phyloP scores from a whole-genome alignment of 331 rosid species.

The Prunus yedoensis region DNA sequence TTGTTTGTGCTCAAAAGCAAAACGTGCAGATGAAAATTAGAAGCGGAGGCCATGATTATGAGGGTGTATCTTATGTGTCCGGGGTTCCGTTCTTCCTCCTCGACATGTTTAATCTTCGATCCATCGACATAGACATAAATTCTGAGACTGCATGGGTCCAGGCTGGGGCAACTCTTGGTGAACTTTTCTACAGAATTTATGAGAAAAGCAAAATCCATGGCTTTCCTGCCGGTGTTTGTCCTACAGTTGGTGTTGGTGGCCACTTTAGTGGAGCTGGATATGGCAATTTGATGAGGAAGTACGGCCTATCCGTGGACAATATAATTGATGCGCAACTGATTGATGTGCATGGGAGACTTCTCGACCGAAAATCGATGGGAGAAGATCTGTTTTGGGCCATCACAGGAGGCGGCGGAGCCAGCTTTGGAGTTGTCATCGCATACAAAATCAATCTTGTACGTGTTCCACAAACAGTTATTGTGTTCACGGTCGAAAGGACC shows the following conservation, averaged over 20 bases:
- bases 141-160: conserved; percentile 28
- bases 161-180: conserved; percentile 28
- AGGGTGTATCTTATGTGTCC: not conserved
- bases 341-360: conserved; percentile 1
- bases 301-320: conserved; percentile 12
- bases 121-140: conserved; percentile 9
- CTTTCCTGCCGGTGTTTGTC: conserved; percentile 26
- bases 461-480: conserved; percentile 7
- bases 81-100: not conserved
- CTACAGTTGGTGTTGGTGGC: conserved; percentile 25
- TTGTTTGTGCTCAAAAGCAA: not conserved
- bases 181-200: conserved; percentile 20
- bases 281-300: conserved; percentile 19
- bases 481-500: not conserved
- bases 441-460: conserved; percentile 16
- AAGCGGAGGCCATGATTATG: conserved; percentile 3
- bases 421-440: conserved; percentile 17
- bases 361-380: conserved; percentile 9
- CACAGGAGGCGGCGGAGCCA: conserved; percentile 18
- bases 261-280: conserved; percentile 30
- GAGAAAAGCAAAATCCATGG: conserved; percentile 24
- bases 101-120: conserved; percentile 21
- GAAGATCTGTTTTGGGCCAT: conserved; percentile 23
- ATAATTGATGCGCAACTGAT: conserved; percentile 9
- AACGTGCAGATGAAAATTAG: not conserved